Evolutionary conservation across 192 early-diverging fungal genomes (phyloP), one percentile per base, ranked within the genome.

Genomic region (Hyaloraphidium curvatum): DNA sequence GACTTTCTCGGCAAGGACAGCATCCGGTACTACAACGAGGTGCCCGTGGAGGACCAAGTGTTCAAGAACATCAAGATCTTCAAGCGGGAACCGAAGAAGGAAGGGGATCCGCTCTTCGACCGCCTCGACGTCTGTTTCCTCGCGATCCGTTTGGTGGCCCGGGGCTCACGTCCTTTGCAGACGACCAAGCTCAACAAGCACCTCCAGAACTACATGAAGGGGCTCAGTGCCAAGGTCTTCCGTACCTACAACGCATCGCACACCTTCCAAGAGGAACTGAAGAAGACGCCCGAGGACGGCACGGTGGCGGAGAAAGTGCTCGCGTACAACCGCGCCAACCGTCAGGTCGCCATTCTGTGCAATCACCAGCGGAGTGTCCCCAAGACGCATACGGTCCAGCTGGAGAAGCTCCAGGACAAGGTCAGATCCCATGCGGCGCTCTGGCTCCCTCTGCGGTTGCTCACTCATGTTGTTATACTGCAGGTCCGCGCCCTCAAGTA

Each of bases 1-100:
- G 94, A 97, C 63, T 97, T 97, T 61, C 67, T 96, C 59, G 94
- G 94, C 69, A 97, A 97, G 55, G 94, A 97, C 66, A 92, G 89
- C 17, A 95, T 97, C 56, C 81, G 90, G 28, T 97, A 87, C 63
- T 61, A 85, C 57, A 91, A 92, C 62, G 63, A 71, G 2, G 82
- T 92, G 5, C 69, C 77, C 50, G 87, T 95, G 3, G 83, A 86
- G 51, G 69, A 69, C 31, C 89, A 90, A 61, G 89, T 97, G 16
- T 95, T 80, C 67, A 95, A 91, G 60, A 97, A 97, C 63, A 58
- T 97, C 54, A 69, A 70, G 48, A 73, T 91, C 31, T 97, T 97
- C 65, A 88, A 88, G 64, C 80, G 74, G 22, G 63, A 72, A 48
- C 80, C 82, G 14, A 88, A 91, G 48, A 67, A 73, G 11, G 64